These are phyloP conservation scores for Dictyostelium intermedium DNA, from an alignment of 78 protist genomes.

Conservation along the genomic window DNA sequence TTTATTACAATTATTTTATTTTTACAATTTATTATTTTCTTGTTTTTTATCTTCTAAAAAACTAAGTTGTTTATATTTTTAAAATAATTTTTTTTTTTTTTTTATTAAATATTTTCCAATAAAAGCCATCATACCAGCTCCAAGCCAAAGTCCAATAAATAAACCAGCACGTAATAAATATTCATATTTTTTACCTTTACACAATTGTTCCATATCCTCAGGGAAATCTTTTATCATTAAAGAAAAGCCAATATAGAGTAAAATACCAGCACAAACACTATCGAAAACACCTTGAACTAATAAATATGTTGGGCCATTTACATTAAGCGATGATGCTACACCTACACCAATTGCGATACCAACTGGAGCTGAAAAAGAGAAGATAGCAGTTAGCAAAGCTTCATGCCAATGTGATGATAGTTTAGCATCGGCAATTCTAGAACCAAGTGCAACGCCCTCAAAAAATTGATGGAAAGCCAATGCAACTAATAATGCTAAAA, in stretches of 20 bases:
- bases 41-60: neutral
- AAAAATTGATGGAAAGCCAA: conserved; percentile 76
- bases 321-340: neutral
- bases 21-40: neutral
- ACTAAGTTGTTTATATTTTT: neutral
- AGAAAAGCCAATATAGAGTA: conserved; percentile 34
- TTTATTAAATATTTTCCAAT: conserved; percentile 15
- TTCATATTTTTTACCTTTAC: conserved; percentile 21
- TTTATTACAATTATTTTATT: too few relatives aligned
- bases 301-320: neutral
- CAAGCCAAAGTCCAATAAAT: conserved; percentile 42
- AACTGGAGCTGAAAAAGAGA: conserved; percentile 76
- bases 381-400: conserved; percentile 20
- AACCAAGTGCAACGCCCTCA: conserved; percentile 80
- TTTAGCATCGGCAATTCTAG: conserved; percentile 29
- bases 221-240: conserved; percentile 35
- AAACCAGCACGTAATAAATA: neutral
- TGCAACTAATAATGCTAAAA: conserved; percentile 42
- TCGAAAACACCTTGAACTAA: conserved; percentile 62
- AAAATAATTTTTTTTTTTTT: neutral
- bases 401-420: neutral
- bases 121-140: conserved; percentile 24
- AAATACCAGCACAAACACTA: conserved; percentile 72
- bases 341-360: conserved; percentile 82
- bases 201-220: conserved; percentile 18